A percentile compares a stretch with the other conserved stretches of the same genome.
phyloP scores from a whole-genome alignment of 2,329 filamentous ascomycete species.

The Botrytis squamosa region DNA sequence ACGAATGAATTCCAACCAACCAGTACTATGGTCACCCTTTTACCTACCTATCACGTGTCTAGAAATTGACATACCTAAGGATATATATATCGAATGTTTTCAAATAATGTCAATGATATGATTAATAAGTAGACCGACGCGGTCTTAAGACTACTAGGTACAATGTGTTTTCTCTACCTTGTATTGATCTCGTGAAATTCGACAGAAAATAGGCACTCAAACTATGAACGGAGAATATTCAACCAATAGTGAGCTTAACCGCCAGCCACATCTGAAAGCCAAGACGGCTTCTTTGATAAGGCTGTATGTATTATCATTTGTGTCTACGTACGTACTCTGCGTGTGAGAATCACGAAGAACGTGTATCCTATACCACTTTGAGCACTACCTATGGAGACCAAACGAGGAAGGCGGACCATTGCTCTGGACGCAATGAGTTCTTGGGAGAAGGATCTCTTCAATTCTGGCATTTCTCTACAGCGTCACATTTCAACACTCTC shows the following conservation, averaged over 20 bases:
- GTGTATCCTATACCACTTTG: background rate
- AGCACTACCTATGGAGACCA: background rate
- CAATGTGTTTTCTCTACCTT: background rate
- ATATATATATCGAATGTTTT: background rate
- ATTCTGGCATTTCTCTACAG: background rate
- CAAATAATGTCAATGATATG: background rate
- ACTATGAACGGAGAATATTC: background rate
- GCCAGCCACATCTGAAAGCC: conserved; percentile 1
- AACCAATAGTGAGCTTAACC: background rate
- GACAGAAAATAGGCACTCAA: background rate
- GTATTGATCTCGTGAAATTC: background rate
- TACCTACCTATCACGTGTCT: background rate
- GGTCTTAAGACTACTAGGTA: background rate
- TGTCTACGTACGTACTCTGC: no score
- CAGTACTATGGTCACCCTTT: background rate
- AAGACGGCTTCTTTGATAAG: conserved; percentile 11
- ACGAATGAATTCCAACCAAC: background rate
- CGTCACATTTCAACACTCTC: background rate
- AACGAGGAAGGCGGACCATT: background rate
- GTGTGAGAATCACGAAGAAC: background rate
- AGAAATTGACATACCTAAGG: background rate
- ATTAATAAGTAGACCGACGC: background rate
- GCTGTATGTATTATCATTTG: background rate
- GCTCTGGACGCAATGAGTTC: background rate
- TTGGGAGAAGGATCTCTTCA: background rate